Evolutionary conservation across 495 filamentous ascomycete genomes (phyloP), one percentile per base, ranked within the genome.

Genomic region (Lophiostoma macrostomum): DNA sequence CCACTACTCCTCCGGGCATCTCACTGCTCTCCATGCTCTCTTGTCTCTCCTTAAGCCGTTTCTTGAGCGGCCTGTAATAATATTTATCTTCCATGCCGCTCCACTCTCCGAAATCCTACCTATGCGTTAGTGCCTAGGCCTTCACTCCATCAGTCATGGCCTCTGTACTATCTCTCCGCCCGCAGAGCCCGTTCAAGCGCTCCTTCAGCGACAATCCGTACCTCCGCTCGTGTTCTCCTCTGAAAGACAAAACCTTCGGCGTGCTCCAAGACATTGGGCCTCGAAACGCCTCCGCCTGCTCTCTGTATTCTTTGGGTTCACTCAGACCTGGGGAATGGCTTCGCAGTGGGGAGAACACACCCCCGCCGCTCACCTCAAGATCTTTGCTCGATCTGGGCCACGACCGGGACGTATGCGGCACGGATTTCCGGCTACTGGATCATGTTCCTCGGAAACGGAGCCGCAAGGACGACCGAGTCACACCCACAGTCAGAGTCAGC

Each of bases 191-290:
- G 11, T 30, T 67, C 34, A 62, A 67, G 32, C 64, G 61, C 24
- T 60, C 58, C 18, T 67, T 67, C 54, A 64, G 58, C 47, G 64
- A 67, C 40, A 62, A 52, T 14, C 61, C 61, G 24, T 63, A 56
- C 39, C 29, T 63, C 31, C 53, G 40, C 11, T 47, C 61, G 7
- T 56, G 54, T 31, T 63, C 64, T 6, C 44, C 61, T 29, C 46
- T 59, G 0, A 40, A 47, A n/a, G 42, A 65, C 11, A 28, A 25
- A 13, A 34, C 48, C 7, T 29, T 18, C 24, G 44, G 46, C 11
- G 40, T 60, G 1, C 35, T 64, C 16, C 49, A 30, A 27, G 42
- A 47, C 37, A 37, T 60, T 39, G 39, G 37, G 23, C 27, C 50
- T 30, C 64, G 54, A 14, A 63, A 56, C 16, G 37, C 35, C 19